Conservation (phyloP, 441 rosid genomes). For the Populus hybrid region DNA sequence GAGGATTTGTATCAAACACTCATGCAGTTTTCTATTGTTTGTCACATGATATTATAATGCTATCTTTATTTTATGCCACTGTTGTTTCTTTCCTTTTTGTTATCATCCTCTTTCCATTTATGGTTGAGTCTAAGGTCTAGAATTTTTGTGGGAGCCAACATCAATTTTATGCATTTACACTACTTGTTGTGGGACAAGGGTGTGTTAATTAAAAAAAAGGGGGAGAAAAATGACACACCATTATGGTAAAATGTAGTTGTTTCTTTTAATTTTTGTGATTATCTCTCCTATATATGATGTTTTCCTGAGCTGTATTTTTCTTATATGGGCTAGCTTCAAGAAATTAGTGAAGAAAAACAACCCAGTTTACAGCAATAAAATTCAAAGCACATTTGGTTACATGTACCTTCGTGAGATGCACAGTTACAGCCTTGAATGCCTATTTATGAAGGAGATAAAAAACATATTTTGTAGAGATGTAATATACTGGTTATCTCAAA, state of each 20-base stretch:
- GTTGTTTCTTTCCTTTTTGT: slow-evolving; percentile 13
- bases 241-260: slow-evolving; percentile 3
- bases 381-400: not conserved
- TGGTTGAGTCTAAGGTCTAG: not conserved
- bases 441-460: slow-evolving; percentile 12
- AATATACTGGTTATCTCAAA: not conserved
- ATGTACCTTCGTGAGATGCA: not conserved
- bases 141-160: not conserved
- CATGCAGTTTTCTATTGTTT: not conserved
- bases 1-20: not conserved
- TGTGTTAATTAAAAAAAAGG: not conserved
- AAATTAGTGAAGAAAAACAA: slow-evolving; percentile 8
- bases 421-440: slow-evolving; percentile 11
- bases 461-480: slow-evolving; percentile 6
- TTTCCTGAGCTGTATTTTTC: slow-evolving; percentile 18
- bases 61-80: not conserved
- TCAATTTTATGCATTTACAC: slow-evolving; percentile 5
- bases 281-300: slow-evolving; percentile 2
- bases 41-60: not conserved
- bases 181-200: not conserved
- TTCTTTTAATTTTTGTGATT: slow-evolving; percentile 5
- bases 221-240: slow-evolving; percentile 14
- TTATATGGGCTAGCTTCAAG: slow-evolving; percentile 1
- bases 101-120: not conserved
- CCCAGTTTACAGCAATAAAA: not conserved